Base-by-base conservation (phyloP, 306 rosid genomes). In the Pachyrhizus erosus region DNA sequence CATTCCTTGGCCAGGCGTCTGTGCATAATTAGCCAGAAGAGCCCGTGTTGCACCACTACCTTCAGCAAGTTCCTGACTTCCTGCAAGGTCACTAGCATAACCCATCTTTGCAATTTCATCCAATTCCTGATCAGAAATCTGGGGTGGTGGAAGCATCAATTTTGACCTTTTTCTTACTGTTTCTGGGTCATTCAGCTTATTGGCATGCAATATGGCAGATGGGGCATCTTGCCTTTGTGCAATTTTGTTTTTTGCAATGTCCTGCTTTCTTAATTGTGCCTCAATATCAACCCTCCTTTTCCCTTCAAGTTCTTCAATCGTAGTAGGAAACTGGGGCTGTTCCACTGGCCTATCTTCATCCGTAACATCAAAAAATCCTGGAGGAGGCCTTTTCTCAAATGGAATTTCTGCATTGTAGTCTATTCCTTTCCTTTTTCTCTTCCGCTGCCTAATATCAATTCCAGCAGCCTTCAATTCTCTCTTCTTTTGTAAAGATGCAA, bases 61-160 rank as follows among this genome's bases (percentile, higher is more conserved):
- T 85, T 88, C 97, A 3, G 87, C 18, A 21, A 89, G 85, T 70
- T 91, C 97, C 64, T 93, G 97, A 82, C 84, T 87, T 49, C 89
- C 98, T 5, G 90, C 91, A 84, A 92, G 93, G 81, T 94, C 98
- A 87, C 89, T 91, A 10, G 97, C 98, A 85, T 92, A 92, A 72
- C 96, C 98, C 92, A 94, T 86, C 90, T 88, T 94, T 78, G 97
- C 98, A 86, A 94, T 94, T 82, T 94, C 98, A 78, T 94, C 98
- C 81, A 94, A 78, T 84, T 94, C 97, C 79, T 88, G 89, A 54
- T 94, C 98, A 12, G 98, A 92, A 84, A 94, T 94, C 79, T 94
- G 98, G 74, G 98, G 98, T 20, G 95, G 92, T 29, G 98, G 98
- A 62, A 94, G 98, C 98, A 94, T 92, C 79, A 94, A 87, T 84